phyloP scores from a whole-genome alignment of 2,329 filamentous ascomycete genomes.

The Zopfia rhizophila region DNA sequence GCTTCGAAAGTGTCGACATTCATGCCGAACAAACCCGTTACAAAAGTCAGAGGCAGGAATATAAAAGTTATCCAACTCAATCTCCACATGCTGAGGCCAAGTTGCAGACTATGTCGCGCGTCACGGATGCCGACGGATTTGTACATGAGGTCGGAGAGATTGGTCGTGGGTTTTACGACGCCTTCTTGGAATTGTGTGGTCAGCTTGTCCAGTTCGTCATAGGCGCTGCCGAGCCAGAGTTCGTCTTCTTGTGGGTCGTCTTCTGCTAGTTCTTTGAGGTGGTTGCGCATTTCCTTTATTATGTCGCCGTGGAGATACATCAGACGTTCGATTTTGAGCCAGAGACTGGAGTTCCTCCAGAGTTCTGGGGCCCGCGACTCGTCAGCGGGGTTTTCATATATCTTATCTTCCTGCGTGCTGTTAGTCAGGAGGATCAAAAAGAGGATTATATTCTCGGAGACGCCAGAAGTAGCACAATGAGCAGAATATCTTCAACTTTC shows the following conservation, averaged over 20 bases:
- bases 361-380: conserved; percentile 63
- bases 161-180: conserved; percentile 61
- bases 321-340: conserved; percentile 64
- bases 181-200: conserved; percentile 61
- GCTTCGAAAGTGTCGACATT: conserved; percentile 60
- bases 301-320: conserved; percentile 62
- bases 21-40: conserved; percentile 62
- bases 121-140: conserved; percentile 65
- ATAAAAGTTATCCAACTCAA: conserved; percentile 79
- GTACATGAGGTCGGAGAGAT: conserved; percentile 63
- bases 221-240: conserved; percentile 54
- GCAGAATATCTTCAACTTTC: background rate
- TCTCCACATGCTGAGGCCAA: conserved; percentile 63
- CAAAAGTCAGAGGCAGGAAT: conserved; percentile 69
- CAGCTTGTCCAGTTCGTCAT: conserved; percentile 58
- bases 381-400: conserved; percentile 65
- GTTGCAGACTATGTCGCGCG: conserved; percentile 59
- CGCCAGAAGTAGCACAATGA: too few relatives aligned
- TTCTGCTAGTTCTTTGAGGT: conserved; percentile 56
- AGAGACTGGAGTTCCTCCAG: conserved; percentile 62
- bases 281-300: conserved; percentile 56
- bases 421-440: background rate
- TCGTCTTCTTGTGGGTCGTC: conserved; percentile 41
- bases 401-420: conserved; percentile 53
- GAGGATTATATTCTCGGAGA: background rate